phyloP scores from a whole-genome alignment of 2,329 filamentous ascomycete genomes.

The Exophiala viscosa region DNA sequence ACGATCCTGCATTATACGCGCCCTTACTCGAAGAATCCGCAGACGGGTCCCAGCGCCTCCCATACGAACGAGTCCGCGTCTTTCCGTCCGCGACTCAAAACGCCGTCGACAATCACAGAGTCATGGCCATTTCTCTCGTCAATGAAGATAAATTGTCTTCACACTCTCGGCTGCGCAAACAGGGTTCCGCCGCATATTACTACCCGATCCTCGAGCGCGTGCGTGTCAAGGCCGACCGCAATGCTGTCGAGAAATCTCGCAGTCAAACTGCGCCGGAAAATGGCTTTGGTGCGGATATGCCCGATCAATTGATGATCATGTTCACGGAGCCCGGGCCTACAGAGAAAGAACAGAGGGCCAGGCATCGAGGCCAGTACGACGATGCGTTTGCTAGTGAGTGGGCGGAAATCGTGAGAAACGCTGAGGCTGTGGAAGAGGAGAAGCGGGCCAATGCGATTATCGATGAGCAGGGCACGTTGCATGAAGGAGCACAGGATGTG shows the following conservation, averaged over 20 bases:
- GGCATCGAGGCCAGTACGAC: slow-evolving; percentile 46
- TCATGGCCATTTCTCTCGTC: slow-evolving; percentile 58
- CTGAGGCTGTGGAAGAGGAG: slow-evolving; percentile 24
- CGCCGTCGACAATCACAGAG: slow-evolving; percentile 52
- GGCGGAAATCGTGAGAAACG: slow-evolving; percentile 18
- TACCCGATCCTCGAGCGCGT: slow-evolving; percentile 49
- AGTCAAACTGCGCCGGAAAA: slow-evolving; percentile 38
- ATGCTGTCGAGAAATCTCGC: slow-evolving; percentile 35
- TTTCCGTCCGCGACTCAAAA: slow-evolving; percentile 58
- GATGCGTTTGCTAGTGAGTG: slow-evolving; percentile 37
- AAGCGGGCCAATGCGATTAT: slow-evolving; percentile 20
- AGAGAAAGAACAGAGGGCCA: slow-evolving; percentile 33
- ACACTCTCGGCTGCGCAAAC: slow-evolving; percentile 34
- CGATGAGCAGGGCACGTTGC: slow-evolving; percentile 27
- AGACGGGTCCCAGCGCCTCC: slow-evolving; percentile 35
- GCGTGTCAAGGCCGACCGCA: slow-evolving; percentile 50
- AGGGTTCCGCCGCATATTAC: slow-evolving; percentile 56
- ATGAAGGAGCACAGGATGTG: slow-evolving; percentile 23
- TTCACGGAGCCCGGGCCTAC: slow-evolving; percentile 46
- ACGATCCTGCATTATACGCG: slow-evolving; percentile 51
- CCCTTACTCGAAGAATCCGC: slow-evolving; percentile 37
- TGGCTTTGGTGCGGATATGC: slow-evolving; percentile 31
- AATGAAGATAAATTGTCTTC: slow-evolving; percentile 40
- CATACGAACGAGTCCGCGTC: slow-evolving; percentile 51
- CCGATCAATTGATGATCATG: slow-evolving; percentile 51